Percentiles rank a stretch among this genome's conserved stretches.
Evolutionary conservation across 192 early-diverging fungal species (phyloP).

Genomic region (Podila clonocystis): DNA sequence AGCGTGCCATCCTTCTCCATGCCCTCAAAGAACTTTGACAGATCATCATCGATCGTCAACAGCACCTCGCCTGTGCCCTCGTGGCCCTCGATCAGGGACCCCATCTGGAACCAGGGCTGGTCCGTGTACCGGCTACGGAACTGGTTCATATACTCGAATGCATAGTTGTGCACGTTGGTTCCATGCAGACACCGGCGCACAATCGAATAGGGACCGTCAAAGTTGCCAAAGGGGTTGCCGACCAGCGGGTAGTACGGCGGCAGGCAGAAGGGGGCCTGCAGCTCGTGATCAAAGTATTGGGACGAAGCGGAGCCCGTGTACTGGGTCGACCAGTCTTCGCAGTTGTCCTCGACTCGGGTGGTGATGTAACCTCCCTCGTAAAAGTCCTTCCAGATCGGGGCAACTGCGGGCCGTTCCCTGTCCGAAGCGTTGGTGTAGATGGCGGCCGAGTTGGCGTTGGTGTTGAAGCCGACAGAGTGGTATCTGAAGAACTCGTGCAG

Average conservation of each 20-base stretch:
- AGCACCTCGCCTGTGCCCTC: constrained; percentile 55
- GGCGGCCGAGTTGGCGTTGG: constrained; percentile 60
- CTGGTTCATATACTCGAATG: constrained; percentile 53
- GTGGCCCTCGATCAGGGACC: constrained; percentile 54
- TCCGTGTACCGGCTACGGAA: constrained; percentile 43
- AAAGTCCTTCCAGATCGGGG: constrained; percentile 67
- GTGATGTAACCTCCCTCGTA: constrained; percentile 64
- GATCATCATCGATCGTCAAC: constrained; percentile 38
- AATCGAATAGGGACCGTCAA: constrained; percentile 55
- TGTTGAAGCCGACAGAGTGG: constrained; percentile 62
- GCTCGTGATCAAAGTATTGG: constrained; percentile 62
- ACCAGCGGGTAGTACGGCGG: constrained; percentile 58
- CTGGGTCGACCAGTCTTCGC: constrained; percentile 62
- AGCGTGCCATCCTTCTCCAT: constrained; percentile 46
- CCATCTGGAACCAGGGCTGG: constrained; percentile 49
- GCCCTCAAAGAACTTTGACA: constrained; percentile 43
- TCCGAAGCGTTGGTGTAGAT: constrained; percentile 52
- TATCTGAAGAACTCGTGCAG: constrained; percentile 64
- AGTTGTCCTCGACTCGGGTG: constrained; percentile 58
- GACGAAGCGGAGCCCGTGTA: constrained; percentile 46
- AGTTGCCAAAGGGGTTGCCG: constrained; percentile 64
- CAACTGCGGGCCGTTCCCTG: background rate
- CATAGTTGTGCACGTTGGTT: constrained; percentile 51
- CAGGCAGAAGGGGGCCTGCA: constrained; percentile 64
- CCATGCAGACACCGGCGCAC: constrained; percentile 51